Base-by-base conservation (phyloP, 2,329 filamentous ascomycete species). In the Colletotrichum sp. region DNA sequence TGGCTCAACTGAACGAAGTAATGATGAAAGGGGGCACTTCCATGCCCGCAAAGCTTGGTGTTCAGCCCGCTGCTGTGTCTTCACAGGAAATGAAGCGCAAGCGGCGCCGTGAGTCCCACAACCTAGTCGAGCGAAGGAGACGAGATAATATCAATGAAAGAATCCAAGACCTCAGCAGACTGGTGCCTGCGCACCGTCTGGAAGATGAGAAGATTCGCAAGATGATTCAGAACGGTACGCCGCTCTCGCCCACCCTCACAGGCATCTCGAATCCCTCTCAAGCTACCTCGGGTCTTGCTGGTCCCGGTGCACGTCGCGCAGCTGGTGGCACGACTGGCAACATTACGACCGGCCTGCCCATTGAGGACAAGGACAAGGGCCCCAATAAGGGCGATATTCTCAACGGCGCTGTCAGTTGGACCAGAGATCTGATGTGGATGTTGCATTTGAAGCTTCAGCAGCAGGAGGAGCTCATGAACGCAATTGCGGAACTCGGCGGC, bases 381-480 rank as follows among this genome's bases (percentile, higher is more conserved):
- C 97, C 97, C 7, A 99, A 99, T 89, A 99, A 99, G 87, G 97
- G 97, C 65, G 97, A 99, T 81, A 99, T 99, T 75, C 93, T 99
- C 80, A 99, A 99, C 82, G 96, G 97, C 34, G 95, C 96, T 39
- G 97, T 99, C 70, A 96, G 95, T 85, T 99, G 97, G 97, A 98
- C 95, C 77, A 93, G 96, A 78, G 97, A 99, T 86, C 89, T 99
- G 68, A 98, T 99, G 95, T 99, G 97, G 97, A 94, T 98, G 87
- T 88, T 98, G 75, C 93, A 98, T 82, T 90, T 95, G 82, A 98
- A 98, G 86, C 90, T 98, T 78, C 93, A 97, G 82, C 94, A 96
- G 83, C 95, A 98, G 84, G 94, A 98, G 78, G 94, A 98, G 82
- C 90, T 99, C 66, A 92, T 94, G 80, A 94, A 96, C 81, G 88